Base-by-base conservation (phyloP, 805 yeast genomes). In the Sugiyamaella lignohabitans region DNA sequence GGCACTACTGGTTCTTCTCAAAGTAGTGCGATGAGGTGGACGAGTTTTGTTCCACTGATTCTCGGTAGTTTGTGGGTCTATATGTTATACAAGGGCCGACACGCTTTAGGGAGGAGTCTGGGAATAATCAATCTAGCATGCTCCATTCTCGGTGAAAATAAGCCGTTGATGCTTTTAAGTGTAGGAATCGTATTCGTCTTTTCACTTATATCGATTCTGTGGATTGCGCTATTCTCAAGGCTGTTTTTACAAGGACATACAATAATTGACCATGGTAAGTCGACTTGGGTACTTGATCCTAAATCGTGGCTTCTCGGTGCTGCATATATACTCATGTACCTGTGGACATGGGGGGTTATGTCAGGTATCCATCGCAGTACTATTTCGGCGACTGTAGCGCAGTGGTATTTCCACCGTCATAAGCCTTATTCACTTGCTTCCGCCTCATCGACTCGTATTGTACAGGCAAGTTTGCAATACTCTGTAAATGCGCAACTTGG, bases 261-360 rank as follows among this genome's bases (percentile, higher is more conserved):
- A 6, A 32, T 42, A 38, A 24, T 43, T 22, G 51, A 50, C 29
- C 46, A 40, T 23, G 52, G 51, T 49, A 60, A 37, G 27, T 45
- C 22, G 14, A 53, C 40, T 50, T 59, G 48, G 61, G 55, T 30
- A 39, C 47, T 54, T 43, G 66, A 60, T 48, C 57, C 59, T 45
- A 60, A 41, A 42, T 56, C 64, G 11, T 63, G 66, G 64, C 30
- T 46, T 3, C 53, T 64, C 2, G 69, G 64, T 11, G 58, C 58
- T 4, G 55, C 55, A 43, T 64, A 60, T 48, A 49, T 59, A 4
- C 34, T 69, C 24, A 58, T 66, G 63, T 69, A 65, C 49, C 49
- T 70, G 36, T 70, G 74, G 74, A 64, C 72, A 1, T 66, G 70
- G 67, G 67, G 68, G 2, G 62, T 70, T 18, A 49, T 70, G 11